Base-by-base conservation (phyloP, 768 basidiomycete genomes). In the Suillus weaverae region DNA sequence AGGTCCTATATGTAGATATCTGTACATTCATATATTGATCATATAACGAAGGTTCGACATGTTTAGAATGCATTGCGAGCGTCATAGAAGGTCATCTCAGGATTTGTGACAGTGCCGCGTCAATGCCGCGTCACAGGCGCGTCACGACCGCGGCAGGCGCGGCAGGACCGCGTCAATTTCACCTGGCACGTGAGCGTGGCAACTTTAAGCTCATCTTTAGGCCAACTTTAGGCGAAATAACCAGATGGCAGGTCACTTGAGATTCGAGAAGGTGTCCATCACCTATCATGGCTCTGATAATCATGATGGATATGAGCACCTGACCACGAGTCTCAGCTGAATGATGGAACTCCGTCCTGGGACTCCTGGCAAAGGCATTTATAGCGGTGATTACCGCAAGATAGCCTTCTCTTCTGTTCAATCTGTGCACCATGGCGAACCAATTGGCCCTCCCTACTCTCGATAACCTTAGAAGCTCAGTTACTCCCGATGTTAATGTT, bases 401-500 rank as follows among this genome's bases (percentile, higher is more conserved):
- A 4, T 32, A n/a, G n/a, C n/a, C 1, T 20, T 54, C 30, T 54
- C 18, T 10, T 3, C 5, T 33, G 13, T n/a, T 56, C 55, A 18
- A 36, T 56, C 26, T 41, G 18, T 30, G 5, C 18, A 59, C 13
- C 57, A 59, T 59, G 57, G 26, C 57, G 26, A 59, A 41, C 39
- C 39, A 59, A 39, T 4, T 59, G 10, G 5, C 32, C n/a, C 69
- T 74, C 60, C 73, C 73, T 30, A 74, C 73, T 38, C 70, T 74
- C 22, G 63, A 62, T 4, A 65, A 22, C 53, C 71, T 76, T 1
- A 64, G 75, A 26, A 69, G 66, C 26, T 50, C 64, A 51, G 53
- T 77, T 39, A 71, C 77, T 20, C 66, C 72, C 6, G 72, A 78
- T 41, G 66, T 83, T 55, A 77, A 84, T 53, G 77, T 76, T 1